These are phyloP conservation scores for Colletotrichum shisoi DNA, from an alignment of 2,329 filamentous ascomycete genomes.

Conservation along the genomic window DNA sequence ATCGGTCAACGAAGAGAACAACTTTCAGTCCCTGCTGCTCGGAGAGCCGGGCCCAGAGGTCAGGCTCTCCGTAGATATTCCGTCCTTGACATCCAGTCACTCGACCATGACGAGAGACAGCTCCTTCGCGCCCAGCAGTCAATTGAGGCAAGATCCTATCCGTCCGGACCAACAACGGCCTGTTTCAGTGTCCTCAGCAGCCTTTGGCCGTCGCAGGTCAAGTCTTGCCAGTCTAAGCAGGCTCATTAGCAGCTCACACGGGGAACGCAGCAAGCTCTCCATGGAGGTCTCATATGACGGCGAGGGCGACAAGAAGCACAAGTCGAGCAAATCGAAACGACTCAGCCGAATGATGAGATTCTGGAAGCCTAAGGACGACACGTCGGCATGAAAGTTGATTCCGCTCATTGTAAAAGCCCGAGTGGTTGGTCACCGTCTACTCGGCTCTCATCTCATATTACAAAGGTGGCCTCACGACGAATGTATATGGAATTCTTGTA, in stretches of 20 bases:
- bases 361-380: slow-evolving; percentile 70
- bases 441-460: slow-evolving; percentile 11
- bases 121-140: slow-evolving; percentile 55
- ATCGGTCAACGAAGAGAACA: slow-evolving; percentile 74
- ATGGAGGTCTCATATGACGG: slow-evolving; percentile 69
- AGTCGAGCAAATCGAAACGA: slow-evolving; percentile 71
- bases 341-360: slow-evolving; percentile 80
- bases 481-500: slow-evolving; percentile 53
- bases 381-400: slow-evolving; percentile 41
- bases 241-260: slow-evolving; percentile 76
- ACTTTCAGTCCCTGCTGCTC: slow-evolving; percentile 73
- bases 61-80: slow-evolving; percentile 75
- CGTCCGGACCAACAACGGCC: slow-evolving; percentile 62
- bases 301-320: slow-evolving; percentile 65
- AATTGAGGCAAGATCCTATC: slow-evolving; percentile 58
- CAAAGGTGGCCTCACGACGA: slow-evolving; percentile 44
- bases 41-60: slow-evolving; percentile 77
- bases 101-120: slow-evolving; percentile 80
- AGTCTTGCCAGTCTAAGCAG: slow-evolving; percentile 80
- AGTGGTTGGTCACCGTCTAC: slow-evolving; percentile 14
- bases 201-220: slow-evolving; percentile 74
- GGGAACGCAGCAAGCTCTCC: slow-evolving; percentile 77
- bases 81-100: slow-evolving; percentile 76
- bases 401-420: slow-evolving; percentile 12
- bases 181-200: slow-evolving; percentile 67